phyloP scores from a whole-genome alignment of 148 eudicot species.

The Talinum fruticosum region DNA sequence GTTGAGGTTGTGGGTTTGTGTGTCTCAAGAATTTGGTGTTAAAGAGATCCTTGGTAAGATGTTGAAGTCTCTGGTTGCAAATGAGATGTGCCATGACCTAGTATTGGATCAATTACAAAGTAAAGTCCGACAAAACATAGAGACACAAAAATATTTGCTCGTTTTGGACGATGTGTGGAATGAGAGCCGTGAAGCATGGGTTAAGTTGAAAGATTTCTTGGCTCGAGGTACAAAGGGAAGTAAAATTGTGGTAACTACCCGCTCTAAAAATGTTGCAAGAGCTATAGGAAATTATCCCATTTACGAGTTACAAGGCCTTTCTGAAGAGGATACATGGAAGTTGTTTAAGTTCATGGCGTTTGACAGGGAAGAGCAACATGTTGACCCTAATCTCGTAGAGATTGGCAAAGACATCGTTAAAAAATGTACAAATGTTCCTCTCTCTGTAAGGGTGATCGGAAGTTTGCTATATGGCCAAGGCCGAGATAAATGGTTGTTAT shows the following conservation, averaged over 20 bases:
- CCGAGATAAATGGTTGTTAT: constrained; percentile 11
- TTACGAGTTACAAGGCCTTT: constrained; percentile 5
- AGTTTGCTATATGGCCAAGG: constrained; percentile 9
- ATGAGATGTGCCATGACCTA: not conserved
- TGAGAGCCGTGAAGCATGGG: constrained; percentile 1
- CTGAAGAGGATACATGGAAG: constrained; percentile 19
- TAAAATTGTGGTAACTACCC: constrained; percentile 13
- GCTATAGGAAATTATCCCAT: not conserved
- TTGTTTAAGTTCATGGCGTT: constrained; percentile 14
- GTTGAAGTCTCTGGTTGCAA: not conserved
- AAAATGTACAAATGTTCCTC: no score
- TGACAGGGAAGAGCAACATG: not conserved
- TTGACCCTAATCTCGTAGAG: not conserved
- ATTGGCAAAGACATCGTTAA: constrained; percentile 21
- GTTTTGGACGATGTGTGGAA: constrained; percentile 21
- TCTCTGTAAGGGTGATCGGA: constrained; percentile 18
- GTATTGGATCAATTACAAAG: not conserved
- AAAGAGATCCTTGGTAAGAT: not conserved
- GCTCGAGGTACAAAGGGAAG: not conserved
- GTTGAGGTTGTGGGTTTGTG: constrained; percentile 20
- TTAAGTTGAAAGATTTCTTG: not conserved
- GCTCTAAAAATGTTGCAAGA: not conserved
- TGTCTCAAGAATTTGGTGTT: constrained; percentile 9
- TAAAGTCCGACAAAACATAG: not conserved
- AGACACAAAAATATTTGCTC: constrained; percentile 9